Base-by-base conservation (phyloP, 768 basidiomycete species). In the Russula olivacea region DNA sequence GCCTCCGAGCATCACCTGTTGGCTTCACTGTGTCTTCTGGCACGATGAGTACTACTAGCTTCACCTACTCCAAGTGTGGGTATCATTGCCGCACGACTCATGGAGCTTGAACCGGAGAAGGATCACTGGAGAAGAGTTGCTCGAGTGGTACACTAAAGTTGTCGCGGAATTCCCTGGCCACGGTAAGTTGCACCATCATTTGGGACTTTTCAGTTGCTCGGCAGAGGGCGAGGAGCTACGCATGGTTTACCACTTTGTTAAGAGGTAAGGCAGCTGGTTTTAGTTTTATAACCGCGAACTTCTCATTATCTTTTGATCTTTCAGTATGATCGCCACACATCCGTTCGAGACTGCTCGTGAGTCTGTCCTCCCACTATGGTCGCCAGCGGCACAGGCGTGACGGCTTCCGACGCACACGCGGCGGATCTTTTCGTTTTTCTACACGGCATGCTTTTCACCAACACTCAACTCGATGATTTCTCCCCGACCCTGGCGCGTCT, bases 391-490 rank as follows among this genome's bases (percentile, higher is more conserved):
- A 0, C 91, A 93, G 71, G 78, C 84, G 8, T 83, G 86, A 19
- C 86, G 17, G 80, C 81, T 11, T 87, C 94, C 2, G 93, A 96
- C 66, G 84, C 89, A 7, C 78, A 76, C 2, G 81, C 80, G 0
- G 74, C 88, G 0, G 93, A 94, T 25, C 80, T 97, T 0, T 99
- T 98, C 67, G 84, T 98, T 36, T 83, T 93, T 14, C 78, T 99
- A 0, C 97, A 98, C 63, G 95, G 97, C 30, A 95, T 98, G 93
- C 80, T 99, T 2, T 98, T 98, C 76, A 98, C 97, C 15, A 88
- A 90, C 66, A 93, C 97, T 66, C 83, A 94, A 66, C 84, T 99
- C 32, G 97, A 99, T 72, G 90, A 94, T 72, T 98, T 98, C 71
- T 76, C 82, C 47, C 79, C 86, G 14, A 87, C 87, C 0, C 82